Evolutionary conservation across 345 rosid species (phyloP).

Genomic region (Acer yangbiense): DNA sequence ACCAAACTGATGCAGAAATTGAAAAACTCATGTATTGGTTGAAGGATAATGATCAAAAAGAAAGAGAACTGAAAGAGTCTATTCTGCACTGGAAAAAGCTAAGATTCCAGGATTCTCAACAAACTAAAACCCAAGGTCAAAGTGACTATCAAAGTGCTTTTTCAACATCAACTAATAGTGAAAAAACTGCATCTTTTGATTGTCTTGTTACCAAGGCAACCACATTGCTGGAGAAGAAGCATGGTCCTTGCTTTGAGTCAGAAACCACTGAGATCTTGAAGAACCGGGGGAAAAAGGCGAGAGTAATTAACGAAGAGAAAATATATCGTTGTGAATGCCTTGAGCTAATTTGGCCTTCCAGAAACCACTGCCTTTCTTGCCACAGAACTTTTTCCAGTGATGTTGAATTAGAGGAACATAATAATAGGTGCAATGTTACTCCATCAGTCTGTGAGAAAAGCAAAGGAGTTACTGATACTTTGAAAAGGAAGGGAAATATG

Average conservation of each 20-base stretch:
- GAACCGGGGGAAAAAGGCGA: constrained; percentile 56
- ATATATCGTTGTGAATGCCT: constrained; percentile 78
- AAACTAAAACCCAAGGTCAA: constrained; percentile 32
- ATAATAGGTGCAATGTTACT: constrained; percentile 52
- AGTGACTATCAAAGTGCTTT: constrained; percentile 30
- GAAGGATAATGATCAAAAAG: constrained; percentile 58
- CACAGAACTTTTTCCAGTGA: constrained; percentile 65
- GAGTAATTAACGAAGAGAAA: constrained; percentile 48
- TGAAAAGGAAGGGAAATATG: constrained; percentile 46
- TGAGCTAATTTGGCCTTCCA: constrained; percentile 79
- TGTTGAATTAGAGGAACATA: constrained; percentile 62
- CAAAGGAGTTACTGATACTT: constrained; percentile 41
- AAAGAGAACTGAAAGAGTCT: constrained; percentile 76
- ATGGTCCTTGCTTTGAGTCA: constrained; percentile 55
- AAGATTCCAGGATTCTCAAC: constrained; percentile 51
- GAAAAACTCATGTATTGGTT: constrained; percentile 73
- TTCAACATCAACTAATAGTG: constrained; percentile 22
- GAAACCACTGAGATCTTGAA: constrained; percentile 41
- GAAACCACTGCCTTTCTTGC: constrained; percentile 78
- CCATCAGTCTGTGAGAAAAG: constrained; percentile 44
- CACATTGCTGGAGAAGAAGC: constrained; percentile 64
- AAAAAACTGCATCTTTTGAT: constrained; percentile 31
- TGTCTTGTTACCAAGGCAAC: constrained; percentile 70
- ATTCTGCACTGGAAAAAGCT: constrained; percentile 60
- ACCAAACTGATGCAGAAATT: constrained; percentile 76